These are phyloP conservation scores for Fusarium austroafricanum DNA, from an alignment of 2,329 filamentous ascomycete genomes.

Conservation along the genomic window DNA sequence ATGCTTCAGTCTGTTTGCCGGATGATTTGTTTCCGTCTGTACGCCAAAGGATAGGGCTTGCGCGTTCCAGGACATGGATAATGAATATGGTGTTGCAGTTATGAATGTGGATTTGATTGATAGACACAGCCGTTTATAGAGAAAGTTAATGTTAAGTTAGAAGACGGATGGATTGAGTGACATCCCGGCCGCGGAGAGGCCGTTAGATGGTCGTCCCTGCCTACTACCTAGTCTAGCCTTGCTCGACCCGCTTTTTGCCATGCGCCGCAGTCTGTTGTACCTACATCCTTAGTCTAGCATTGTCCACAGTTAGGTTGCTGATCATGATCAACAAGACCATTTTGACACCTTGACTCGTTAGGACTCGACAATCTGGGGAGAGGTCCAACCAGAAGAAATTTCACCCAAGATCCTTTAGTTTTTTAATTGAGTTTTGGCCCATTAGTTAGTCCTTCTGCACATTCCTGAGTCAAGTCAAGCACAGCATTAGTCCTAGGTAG, in stretches of 20 bases:
- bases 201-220: conserved; percentile 10
- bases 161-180: conserved; percentile 13
- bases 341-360: conserved; percentile 9
- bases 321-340: conserved; percentile 3
- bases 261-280: background rate
- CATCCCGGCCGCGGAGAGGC: conserved; percentile 23
- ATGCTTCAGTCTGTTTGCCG: background rate
- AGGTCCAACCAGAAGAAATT: background rate
- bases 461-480: conserved; percentile 40
- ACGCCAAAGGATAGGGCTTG: background rate
- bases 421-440: conserved; percentile 13
- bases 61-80: background rate
- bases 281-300: too few species aligned
- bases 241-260: conserved; percentile 31
- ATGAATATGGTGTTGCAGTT: background rate
- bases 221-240: background rate
- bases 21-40: background rate
- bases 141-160: background rate
- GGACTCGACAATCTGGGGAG: conserved; percentile 11
- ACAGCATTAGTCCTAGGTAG: background rate
- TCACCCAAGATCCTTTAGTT: background rate
- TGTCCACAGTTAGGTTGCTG: background rate
- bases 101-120: background rate
- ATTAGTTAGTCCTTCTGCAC: background rate
- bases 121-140: background rate